Evolutionary conservation across 805 yeast species (phyloP), one percentile per base, ranked within the genome.

Genomic region (Starmerella vitae): DNA sequence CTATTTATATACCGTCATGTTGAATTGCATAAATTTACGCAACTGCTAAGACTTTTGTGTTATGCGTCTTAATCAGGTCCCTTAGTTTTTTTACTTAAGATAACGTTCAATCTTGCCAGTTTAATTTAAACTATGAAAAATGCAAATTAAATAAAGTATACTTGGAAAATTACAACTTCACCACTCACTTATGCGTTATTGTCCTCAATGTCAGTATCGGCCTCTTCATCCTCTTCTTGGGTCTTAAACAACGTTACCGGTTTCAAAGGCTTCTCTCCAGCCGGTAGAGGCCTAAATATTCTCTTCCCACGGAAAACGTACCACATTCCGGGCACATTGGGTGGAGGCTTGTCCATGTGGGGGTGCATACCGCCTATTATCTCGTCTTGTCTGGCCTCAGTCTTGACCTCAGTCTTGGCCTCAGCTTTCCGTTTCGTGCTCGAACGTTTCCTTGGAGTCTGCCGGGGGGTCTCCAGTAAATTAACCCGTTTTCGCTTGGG

Each of bases 221-320:
- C 45, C 17, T 44, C 47, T 14, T 31, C 34, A n/a, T n/a, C n/a
- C n/a, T n/a, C n/a, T n/a, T n/a, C n/a, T n/a, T n/a, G n/a, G n/a
- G 13, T 18, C 17, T 45, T 32, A 36, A 50, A 50, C 9, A 50
- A 44, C 8, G 38, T 41, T 25, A 48, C 45, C 6, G 54, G 53
- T 37, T 41, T 36, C 20, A 48, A 30, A 7, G 40, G 48, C 30
- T 44, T 39, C 32, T 49, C 55, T 15, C 49, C 52, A 12, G 44
- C 42, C 12, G 54, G 51, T 21, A 58, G 53, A 20, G 61, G 62
- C 26, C 64, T 42, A 42, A 60, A 61, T 27, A 61, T 50, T 48
- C 48, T 48, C 42, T 58, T 60, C 21, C 64, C 64, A 10, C 64
- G 48, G 40, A 61, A 60, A 14, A 51, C 57, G 44, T 56, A 61